Percentiles rank a stretch among this genome's conserved stretches.
Evolutionary conservation across 805 yeast species (phyloP).

Genomic region (Suhomyces kilbournensis): DNA sequence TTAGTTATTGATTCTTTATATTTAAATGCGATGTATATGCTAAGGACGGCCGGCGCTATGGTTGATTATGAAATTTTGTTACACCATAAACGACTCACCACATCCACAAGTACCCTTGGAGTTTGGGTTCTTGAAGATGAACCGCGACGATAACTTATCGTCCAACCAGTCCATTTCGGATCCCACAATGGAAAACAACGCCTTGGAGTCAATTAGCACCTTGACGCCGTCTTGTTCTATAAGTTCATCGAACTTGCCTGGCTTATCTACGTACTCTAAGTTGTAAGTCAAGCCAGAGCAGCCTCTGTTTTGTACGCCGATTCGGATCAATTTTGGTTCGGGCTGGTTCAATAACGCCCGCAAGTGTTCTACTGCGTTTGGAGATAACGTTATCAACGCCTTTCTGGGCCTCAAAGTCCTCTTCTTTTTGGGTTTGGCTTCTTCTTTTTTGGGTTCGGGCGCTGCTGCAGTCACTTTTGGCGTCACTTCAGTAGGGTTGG

Average conservation of each 20-base stretch:
- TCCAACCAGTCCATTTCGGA: constrained; percentile 99
- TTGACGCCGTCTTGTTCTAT: constrained; percentile 92
- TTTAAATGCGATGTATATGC: neutral
- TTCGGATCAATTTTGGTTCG: constrained; percentile 81
- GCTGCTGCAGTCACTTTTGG: constrained; percentile 6
- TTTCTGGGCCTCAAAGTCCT: constrained; percentile 81
- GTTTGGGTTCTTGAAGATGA: constrained; percentile 92
- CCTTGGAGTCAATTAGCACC: constrained; percentile 92
- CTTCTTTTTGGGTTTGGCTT: constrained; percentile 34
- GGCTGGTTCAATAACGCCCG: constrained; percentile 69
- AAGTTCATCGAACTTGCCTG: constrained; percentile 94
- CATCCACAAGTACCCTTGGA: constrained; percentile 98
- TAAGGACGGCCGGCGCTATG: neutral
- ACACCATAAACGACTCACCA: constrained; percentile 98
- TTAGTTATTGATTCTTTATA: too few species aligned
- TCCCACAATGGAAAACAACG: constrained; percentile 91
- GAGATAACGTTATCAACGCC: constrained; percentile 80
- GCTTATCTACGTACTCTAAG: constrained; percentile 81
- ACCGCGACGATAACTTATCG: constrained; percentile 83
- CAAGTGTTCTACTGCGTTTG: constrained; percentile 73
- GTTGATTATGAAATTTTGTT: neutral
- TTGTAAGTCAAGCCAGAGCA: constrained; percentile 94
- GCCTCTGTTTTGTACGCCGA: constrained; percentile 94
- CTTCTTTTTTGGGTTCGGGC: constrained; percentile 6
- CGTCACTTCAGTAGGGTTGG: constrained; percentile 8